These are phyloP conservation scores for Russula dissimulans DNA, from an alignment of 768 basidiomycete genomes.

Conservation along the genomic window DNA sequence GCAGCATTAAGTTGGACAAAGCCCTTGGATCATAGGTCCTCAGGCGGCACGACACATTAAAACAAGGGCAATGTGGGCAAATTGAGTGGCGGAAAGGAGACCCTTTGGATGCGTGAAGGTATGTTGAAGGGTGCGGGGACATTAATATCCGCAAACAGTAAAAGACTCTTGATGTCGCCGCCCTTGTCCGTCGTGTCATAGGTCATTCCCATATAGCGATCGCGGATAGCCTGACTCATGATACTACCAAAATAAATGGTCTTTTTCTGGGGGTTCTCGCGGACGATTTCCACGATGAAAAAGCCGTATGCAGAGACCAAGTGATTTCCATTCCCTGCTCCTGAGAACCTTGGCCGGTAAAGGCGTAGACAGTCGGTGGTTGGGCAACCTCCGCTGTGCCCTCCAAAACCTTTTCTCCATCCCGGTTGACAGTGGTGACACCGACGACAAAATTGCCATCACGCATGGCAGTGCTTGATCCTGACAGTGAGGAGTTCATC, in stretches of 20 bases:
- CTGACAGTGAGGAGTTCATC: too few species aligned
- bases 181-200: constrained; percentile 86
- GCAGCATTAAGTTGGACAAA: constrained; percentile 87
- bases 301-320: constrained; percentile 93
- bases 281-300: constrained; percentile 97
- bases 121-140: constrained; percentile 87
- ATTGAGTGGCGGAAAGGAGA: constrained; percentile 94
- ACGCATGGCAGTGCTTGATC: too few species aligned
- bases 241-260: constrained; percentile 99
- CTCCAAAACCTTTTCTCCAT: too few species aligned
- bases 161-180: constrained; percentile 47
- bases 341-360: constrained; percentile 97
- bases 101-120: constrained; percentile 98
- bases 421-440: too few species aligned
- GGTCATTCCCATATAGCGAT: constrained; percentile 98
- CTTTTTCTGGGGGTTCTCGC: constrained; percentile 97
- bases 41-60: constrained; percentile 98
- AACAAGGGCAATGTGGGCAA: constrained; percentile 93
- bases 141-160: constrained; percentile 93
- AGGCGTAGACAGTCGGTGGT: constrained; percentile 25
- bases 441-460: too few species aligned
- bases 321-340: constrained; percentile 99
- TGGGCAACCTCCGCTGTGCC: too few species aligned
- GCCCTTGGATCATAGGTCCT: constrained; percentile 95
- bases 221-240: constrained; percentile 95